Conservation (phyloP, 768 basidiomycete species). For the Lactifluus echinatus region DNA sequence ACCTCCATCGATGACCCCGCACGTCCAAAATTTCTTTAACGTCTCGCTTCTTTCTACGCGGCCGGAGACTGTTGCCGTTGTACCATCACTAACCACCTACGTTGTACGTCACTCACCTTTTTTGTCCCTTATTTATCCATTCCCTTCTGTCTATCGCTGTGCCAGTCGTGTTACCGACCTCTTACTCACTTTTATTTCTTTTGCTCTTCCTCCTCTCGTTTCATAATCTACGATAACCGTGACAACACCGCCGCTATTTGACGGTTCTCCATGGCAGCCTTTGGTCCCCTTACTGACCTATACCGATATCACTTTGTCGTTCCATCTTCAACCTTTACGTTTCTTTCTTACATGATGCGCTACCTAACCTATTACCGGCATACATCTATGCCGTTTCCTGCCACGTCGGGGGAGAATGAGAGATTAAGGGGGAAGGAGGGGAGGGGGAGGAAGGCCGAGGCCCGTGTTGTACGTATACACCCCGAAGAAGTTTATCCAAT, state of each 20-base stretch:
- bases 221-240: background rate
- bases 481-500: background rate
- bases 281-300: background rate
- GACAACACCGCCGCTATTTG: background rate
- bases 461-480: slow-evolving; percentile 10
- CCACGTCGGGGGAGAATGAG: background rate
- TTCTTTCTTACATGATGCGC: slow-evolving; percentile 4
- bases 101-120: slow-evolving; percentile 3
- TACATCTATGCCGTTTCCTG: slow-evolving; percentile 1
- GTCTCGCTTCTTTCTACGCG: background rate
- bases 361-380: slow-evolving; percentile 9
- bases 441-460: background rate
- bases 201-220: background rate
- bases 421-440: background rate
- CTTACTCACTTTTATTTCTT: background rate
- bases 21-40: background rate
- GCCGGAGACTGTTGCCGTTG: background rate
- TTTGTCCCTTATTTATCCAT: slow-evolving; percentile 9
- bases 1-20: background rate
- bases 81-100: background rate
- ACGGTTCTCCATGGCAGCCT: background rate
- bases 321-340: background rate
- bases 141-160: slow-evolving; percentile 11
- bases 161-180: slow-evolving; percentile 12
- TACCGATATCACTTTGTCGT: slow-evolving; percentile 4